Conservation (phyloP, 768 basidiomycete genomes). For the Tricholoma saponaceum region DNA sequence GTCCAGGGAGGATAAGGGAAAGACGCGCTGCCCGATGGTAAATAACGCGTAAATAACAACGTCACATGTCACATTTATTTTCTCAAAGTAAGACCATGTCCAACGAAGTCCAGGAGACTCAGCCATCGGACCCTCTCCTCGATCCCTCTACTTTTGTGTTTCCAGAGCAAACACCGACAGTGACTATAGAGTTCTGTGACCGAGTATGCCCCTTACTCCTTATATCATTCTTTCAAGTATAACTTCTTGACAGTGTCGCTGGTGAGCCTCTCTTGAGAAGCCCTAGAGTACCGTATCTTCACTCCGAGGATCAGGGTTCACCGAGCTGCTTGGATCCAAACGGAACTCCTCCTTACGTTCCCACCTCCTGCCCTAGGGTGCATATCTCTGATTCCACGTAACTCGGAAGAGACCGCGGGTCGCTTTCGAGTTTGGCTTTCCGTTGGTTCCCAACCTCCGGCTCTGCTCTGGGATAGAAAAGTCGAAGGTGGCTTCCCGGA, state of each 20-base stretch:
- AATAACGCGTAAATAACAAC: slow-evolving; percentile 49
- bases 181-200: slow-evolving; percentile 93
- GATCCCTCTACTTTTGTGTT: slow-evolving; percentile 55
- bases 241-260: slow-evolving; percentile 58
- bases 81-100: slow-evolving; percentile 2
- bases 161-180: slow-evolving; percentile 45
- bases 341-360: slow-evolving; percentile 89
- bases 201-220: slow-evolving; percentile 47
- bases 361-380: slow-evolving; percentile 67
- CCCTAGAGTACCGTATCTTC: neutral
- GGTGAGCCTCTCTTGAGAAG: slow-evolving; percentile 40
- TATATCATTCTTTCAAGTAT: neutral
- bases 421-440: slow-evolving; percentile 89
- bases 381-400: slow-evolving; percentile 72
- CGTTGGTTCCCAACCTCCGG: slow-evolving; percentile 29
- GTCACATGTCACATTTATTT: slow-evolving; percentile 28
- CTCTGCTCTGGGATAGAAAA: slow-evolving; percentile 86
- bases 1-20: neutral
- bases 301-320: slow-evolving; percentile 62
- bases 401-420: slow-evolving; percentile 79
- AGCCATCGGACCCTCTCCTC: slow-evolving; percentile 20
- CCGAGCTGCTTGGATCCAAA: slow-evolving; percentile 90
- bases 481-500: slow-evolving; percentile 91
- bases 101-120: neutral
- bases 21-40: slow-evolving; percentile 12